Base-by-base conservation (phyloP, 768 basidiomycete genomes). In the Aureoboletus auriporus region DNA sequence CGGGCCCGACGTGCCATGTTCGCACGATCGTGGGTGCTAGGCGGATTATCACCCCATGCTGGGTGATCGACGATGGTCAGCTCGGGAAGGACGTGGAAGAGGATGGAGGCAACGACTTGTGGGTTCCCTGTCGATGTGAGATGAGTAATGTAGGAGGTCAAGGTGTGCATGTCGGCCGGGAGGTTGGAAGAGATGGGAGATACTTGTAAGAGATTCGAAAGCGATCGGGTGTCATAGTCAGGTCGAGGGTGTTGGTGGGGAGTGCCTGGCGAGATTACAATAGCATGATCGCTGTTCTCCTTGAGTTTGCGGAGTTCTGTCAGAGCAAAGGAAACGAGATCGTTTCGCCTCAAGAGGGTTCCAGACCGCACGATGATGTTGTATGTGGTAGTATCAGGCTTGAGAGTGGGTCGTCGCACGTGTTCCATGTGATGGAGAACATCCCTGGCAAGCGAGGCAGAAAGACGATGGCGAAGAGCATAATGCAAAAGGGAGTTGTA, bases 401-500 rank as follows among this genome's bases (percentile, higher is more conserved):
- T 50, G 13, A 84, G 56, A 10, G 67, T 62, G 5, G 71, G 69
- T 8, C 65, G 49, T 13, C 78, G 73, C 3, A 67, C 51, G 14
- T 66, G 54, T 16, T 67, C 69, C 79, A 88, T 83, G 54, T 86
- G 78, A 11, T 75, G 53, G 10, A 87, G 60, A 12, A 89, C 65
- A 11, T 61, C 53, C 12, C 72, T 62, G 0, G 78, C 84, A 23
- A 79, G 67, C 1, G 58, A 49, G 14, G 75, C 65, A 6, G 82
- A 82, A 35, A 72, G 66, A n/a, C 76, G 75, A 55, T 85, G 75
- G 8, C 77, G 77, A 31, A 91, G 71, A 5, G 82, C 70, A 61
- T 88, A 89, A 51, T 84, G 74, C 4, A 90, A 55, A 26, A 91
- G 75, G 1, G 79, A 58, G 60, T 87, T 85, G 64, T 82, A 85